phyloP scores from a whole-genome alignment of 495 filamentous ascomycete genomes.

The Neurospora sp. region DNA sequence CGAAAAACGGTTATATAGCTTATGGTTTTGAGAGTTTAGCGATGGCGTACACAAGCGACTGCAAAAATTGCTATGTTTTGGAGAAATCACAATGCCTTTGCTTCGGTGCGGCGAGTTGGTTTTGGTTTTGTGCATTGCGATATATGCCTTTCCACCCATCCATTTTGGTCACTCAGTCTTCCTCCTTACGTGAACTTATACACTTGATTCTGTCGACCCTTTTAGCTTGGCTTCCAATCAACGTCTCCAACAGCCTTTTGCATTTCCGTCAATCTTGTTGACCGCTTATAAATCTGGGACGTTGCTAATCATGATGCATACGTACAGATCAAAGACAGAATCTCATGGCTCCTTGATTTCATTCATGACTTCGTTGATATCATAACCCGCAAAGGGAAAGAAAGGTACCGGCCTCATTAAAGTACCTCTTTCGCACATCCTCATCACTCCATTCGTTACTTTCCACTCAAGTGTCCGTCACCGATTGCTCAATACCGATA shows the following conservation, averaged over 20 bases:
- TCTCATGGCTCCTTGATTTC: neutral
- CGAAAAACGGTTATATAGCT: slow-evolving; percentile 7
- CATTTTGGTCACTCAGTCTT: neutral
- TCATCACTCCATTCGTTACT: neutral
- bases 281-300: neutral
- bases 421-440: neutral
- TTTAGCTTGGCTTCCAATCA: neutral
- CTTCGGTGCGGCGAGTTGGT: neutral
- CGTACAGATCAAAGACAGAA: neutral
- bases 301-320: neutral
- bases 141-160: neutral
- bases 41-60: slow-evolving; percentile 24
- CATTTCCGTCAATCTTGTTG: neutral
- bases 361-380: neutral
- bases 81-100: neutral
- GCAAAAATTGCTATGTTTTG: neutral
- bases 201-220: neutral
- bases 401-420: neutral
- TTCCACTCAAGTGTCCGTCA: neutral
- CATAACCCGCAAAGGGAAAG: neutral
- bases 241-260: neutral
- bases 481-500: neutral
- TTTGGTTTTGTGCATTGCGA: neutral
- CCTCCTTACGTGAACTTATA: neutral
- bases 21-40: slow-evolving; percentile 17